These are phyloP conservation scores for Boletus smithii DNA, from an alignment of 1,284 basidiomycete species.

Conservation along the genomic window DNA sequence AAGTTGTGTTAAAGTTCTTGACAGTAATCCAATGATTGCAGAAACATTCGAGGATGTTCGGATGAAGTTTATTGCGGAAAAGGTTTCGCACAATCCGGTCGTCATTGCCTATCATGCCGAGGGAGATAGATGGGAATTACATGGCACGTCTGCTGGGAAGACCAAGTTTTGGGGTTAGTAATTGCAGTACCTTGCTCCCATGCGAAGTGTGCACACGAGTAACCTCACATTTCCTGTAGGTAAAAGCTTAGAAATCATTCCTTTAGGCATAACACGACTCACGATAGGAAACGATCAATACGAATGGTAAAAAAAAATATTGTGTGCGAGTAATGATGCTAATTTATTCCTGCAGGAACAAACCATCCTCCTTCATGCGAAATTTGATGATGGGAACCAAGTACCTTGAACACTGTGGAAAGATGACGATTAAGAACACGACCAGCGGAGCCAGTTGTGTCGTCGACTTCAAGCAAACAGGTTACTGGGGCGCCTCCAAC, in stretches of 20 bases:
- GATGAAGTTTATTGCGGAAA: conserved; percentile 82
- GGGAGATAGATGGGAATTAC: conserved; percentile 72
- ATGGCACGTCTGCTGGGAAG: conserved; percentile 69
- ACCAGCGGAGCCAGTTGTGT: conserved; percentile 55
- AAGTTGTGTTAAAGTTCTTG: conserved; percentile 8
- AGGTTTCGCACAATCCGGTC: conserved; percentile 83
- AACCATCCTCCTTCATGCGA: conserved; percentile 84
- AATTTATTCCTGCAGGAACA: conserved; percentile 51
- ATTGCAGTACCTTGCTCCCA: conserved; percentile 12
- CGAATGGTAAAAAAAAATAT: conserved; percentile 51
- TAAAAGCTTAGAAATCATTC: conserved; percentile 82
- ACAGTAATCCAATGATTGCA: conserved; percentile 81
- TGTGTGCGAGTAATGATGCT: neutral
- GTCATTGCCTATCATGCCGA: conserved; percentile 83
- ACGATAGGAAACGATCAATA: conserved; percentile 63
- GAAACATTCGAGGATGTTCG: conserved; percentile 86
- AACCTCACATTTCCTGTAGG: conserved; percentile 42
- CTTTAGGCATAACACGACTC: conserved; percentile 65
- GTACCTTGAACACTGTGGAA: conserved; percentile 80
- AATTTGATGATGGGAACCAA: conserved; percentile 89
- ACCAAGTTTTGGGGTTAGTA: conserved; percentile 86
- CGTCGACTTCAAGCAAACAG: conserved; percentile 81
- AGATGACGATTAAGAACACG: conserved; percentile 69
- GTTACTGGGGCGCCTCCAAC: conserved; percentile 79
- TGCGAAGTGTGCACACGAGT: conserved; percentile 14